Base-by-base conservation (phyloP, 306 rosid species). In the Castanospermum australe region DNA sequence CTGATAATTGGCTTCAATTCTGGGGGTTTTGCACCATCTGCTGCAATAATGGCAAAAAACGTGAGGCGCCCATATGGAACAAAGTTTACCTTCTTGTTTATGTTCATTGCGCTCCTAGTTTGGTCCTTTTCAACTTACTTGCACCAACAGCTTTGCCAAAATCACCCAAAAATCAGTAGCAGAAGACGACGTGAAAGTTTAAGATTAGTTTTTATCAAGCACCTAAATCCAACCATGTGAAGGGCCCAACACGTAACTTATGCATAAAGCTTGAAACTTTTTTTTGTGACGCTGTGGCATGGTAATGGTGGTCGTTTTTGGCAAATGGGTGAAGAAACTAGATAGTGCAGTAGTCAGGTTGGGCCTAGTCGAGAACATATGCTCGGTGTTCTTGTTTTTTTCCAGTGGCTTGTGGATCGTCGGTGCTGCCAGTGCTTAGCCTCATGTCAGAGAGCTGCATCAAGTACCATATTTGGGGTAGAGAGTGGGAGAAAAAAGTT, bases 401-500 rank as follows among this genome's bases (percentile, higher is more conserved):
- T 21, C 93, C 91, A 25, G 90, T 90, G 79, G 80, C 91, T 0
- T 90, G 93, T 0, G 91, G 91, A 14, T 90, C 93, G 36, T 84
- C 93, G 64, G 54, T 90, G 47, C 81, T 90, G 56, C 84, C 84
- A 5, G 42, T 90, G 32, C 62, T 90, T 2, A 88, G 93, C 7
- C 90, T 87, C 20, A 86, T 87, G 0, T 86, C 91, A 0, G 93
- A 90, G 78, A 77, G 71, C 0, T 67, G 90, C 83, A 82, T 90
- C 41, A 90, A 87, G 68, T 90, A 85, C 62, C 93, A 90, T 68
- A 86, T 90, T 4, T 90, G 93, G 90, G n/a, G n/a, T n/a, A n/a
- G n/a, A n/a, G n/a, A n/a, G n/a, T n/a, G n/a, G n/a, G n/a, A n/a
- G n/a, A n/a, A n/a, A n/a, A n/a, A n/a, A n/a, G n/a, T n/a, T n/a